phyloP scores from a whole-genome alignment of 176 grass and related monocot species.

The Oryza glaberrima region DNA sequence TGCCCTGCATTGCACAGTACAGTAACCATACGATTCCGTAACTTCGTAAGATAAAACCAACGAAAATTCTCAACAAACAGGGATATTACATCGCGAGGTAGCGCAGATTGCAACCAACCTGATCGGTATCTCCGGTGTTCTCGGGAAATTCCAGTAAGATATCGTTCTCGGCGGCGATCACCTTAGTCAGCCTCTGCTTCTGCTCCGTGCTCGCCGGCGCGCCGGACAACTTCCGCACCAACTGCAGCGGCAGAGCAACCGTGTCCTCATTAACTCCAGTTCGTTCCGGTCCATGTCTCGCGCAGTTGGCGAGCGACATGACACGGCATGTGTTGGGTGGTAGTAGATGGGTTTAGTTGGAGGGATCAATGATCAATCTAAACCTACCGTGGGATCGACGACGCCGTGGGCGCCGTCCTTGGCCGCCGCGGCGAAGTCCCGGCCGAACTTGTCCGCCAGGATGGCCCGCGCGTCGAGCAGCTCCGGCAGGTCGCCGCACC shows the following conservation, averaged over 20 bases:
- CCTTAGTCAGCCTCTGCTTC: constrained; percentile 49
- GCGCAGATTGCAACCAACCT: constrained; percentile 2
- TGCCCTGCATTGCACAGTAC: constrained; percentile 4
- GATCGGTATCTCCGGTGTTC: not conserved
- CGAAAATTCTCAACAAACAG: not conserved
- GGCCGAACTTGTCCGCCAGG: constrained; percentile 59
- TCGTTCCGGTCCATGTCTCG: not conserved
- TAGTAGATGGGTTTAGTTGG: constrained; percentile 13
- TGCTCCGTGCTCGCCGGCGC: constrained; percentile 43
- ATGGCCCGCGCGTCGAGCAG: constrained; percentile 55
- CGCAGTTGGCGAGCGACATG: constrained; percentile 18
- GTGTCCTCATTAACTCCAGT: not conserved
- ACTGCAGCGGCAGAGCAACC: constrained; percentile 42
- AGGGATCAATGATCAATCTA: constrained; percentile 35
- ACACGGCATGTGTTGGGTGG: constrained; percentile 21
- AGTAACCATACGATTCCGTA: not conserved
- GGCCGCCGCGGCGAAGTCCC: constrained; percentile 45
- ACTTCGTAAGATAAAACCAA: not conserved
- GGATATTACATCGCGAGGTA: not conserved
- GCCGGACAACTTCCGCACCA: constrained; percentile 50
- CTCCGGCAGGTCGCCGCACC: constrained; percentile 63
- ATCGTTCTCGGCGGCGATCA: constrained; percentile 51
- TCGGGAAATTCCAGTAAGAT: constrained; percentile 53
- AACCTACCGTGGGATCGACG: constrained; percentile 46
- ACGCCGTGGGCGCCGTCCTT: constrained; percentile 45